These are phyloP conservation scores for Aspergillus carlsbadensis DNA, from an alignment of 495 filamentous ascomycete species.

Conservation along the genomic window DNA sequence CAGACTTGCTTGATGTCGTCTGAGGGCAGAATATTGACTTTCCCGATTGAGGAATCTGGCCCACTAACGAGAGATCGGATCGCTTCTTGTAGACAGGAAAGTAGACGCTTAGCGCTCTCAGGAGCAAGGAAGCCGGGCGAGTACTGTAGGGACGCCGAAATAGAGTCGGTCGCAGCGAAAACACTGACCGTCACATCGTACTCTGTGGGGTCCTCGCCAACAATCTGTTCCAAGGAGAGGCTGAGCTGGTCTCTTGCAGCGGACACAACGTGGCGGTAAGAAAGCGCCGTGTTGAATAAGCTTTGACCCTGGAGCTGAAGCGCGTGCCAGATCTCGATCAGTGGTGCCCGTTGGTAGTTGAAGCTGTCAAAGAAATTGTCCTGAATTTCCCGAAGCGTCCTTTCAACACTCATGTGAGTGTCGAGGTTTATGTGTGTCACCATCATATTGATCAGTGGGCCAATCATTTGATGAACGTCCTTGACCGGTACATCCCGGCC, in stretches of 20 bases:
- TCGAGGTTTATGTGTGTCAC: conserved; percentile 5
- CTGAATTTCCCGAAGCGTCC: conserved; percentile 4
- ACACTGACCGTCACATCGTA: conserved; percentile 11
- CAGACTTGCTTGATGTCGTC: conserved; percentile 4
- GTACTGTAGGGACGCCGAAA: conserved; percentile 2
- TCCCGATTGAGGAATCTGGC: neutral
- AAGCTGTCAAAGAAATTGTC: conserved; percentile 14
- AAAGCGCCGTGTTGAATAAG: conserved; percentile 17
- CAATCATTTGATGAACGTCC: conserved; percentile 9
- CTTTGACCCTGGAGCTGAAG: conserved; percentile 7
- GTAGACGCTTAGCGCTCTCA: neutral
- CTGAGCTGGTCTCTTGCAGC: conserved; percentile 2
- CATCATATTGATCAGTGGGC: conserved; percentile 14
- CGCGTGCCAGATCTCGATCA: conserved; percentile 12
- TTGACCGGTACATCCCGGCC: conserved; percentile 14
- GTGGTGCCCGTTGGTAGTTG: conserved; percentile 8
- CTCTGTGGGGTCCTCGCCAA: conserved; percentile 11
- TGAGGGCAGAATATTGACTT: neutral
- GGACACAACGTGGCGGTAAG: conserved; percentile 5
- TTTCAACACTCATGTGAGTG: neutral
- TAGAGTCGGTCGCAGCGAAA: conserved; percentile 1
- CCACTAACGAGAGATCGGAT: neutral
- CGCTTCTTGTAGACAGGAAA: neutral
- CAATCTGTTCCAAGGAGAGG: conserved; percentile 2
- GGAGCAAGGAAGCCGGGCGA: neutral